Evolutionary conservation across 495 filamentous ascomycete genomes (phyloP).

Genomic region (Hamigera avellanea): DNA sequence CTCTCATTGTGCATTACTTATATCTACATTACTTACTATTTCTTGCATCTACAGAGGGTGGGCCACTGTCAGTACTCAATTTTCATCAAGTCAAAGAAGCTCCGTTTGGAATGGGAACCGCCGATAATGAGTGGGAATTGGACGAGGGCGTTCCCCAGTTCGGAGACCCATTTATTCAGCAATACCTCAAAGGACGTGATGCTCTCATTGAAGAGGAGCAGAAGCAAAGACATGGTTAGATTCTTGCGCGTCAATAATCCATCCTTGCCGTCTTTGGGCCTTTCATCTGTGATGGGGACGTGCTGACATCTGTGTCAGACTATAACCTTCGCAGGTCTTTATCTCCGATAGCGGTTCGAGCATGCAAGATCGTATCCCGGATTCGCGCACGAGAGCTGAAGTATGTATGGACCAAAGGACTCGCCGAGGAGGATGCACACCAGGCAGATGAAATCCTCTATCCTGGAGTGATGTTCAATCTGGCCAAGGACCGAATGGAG

Average conservation of each 20-base stretch:
- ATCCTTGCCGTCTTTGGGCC: not conserved
- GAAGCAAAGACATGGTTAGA: conserved; percentile 66
- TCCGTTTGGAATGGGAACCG: conserved; percentile 9
- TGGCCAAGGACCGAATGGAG: conserved; percentile 72
- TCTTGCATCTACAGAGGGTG: no score
- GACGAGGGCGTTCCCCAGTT: conserved; percentile 40
- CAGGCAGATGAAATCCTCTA: conserved; percentile 44
- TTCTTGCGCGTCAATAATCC: no score
- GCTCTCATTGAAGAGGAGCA: conserved; percentile 71
- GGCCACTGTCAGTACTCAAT: no score
- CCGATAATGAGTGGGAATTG: conserved; percentile 32
- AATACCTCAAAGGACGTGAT: conserved; percentile 66
- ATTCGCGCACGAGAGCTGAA: conserved; percentile 67
- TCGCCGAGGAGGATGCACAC: conserved; percentile 51
- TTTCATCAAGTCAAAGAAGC: no score
- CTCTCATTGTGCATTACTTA: no score
- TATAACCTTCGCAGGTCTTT: conserved; percentile 44
- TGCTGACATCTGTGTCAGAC: conserved; percentile 11
- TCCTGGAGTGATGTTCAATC: conserved; percentile 81
- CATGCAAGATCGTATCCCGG: conserved; percentile 62
- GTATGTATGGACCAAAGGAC: conserved; percentile 58
- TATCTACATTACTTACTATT: no score
- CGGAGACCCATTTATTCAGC: conserved; percentile 64
- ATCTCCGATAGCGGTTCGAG: conserved; percentile 61
- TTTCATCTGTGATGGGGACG: not conserved